Base-by-base conservation (phyloP, 306 rosid genomes). In the Dryas drummondii region DNA sequence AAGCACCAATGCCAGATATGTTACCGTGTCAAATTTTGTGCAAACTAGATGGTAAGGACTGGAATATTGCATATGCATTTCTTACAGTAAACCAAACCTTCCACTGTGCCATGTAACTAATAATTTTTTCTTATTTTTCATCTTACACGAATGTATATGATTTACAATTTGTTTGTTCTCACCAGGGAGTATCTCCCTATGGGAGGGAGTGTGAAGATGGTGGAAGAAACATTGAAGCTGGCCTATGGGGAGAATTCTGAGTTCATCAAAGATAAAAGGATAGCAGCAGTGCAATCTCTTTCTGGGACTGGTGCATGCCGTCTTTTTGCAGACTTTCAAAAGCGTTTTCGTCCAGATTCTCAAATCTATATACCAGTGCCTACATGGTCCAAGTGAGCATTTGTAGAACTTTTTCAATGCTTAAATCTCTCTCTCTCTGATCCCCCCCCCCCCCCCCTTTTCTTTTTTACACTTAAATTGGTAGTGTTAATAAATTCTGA, bases 251-350 rank as follows among this genome's bases (percentile, higher is more conserved):
- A 91, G 77, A 78, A 87, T 78, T 90, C 97, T 59, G 91, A 86
- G 80, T 82, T 79, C 76, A 85, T 90, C 86, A 88, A 91, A 79
- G 96, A 91, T 84, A 94, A 90, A 81, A 82, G 88, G 83, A 94
- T 94, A 82, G 98, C 97, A 50, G 96, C 97, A 53, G 91, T 91
- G 71, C 98, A 94, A 86, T 79, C 97, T 79, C 91, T 94, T 51
- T 94, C 98, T 52, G 98, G 98, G 66, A 94, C 98, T 0, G 98
- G 98, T 54, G 98, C 98, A 79, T 94, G 97, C 74, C 84, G 98
- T 72, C 88, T 91, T 79, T 88, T 94, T 81, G 97, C 96, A 1
- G 97, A 91, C 77, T 91, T 94, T 89, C 98, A 94, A 77, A 91
- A 94, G 69, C 94, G 97, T 61, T 94, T 91, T 82, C 73, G 76